Base-by-base conservation (phyloP, 805 yeast genomes). In the Metschnikowia cerradonensis region DNA sequence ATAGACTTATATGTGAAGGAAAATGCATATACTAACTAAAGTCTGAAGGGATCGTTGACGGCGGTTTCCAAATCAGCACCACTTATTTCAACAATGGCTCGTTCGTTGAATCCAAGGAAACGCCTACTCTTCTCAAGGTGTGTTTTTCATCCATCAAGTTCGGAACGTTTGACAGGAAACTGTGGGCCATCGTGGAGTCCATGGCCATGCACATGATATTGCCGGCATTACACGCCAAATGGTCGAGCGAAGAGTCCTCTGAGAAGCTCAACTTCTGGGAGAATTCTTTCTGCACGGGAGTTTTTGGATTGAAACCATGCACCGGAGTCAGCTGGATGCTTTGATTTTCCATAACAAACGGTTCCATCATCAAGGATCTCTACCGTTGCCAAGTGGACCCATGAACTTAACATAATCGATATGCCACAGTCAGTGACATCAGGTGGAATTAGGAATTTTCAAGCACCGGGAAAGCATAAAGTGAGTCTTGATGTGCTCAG, bases 141-240 rank as follows among this genome's bases (percentile, higher is more conserved):
- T 1, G 72, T 67, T 34, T 17, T 17, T 71, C 75, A 46, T 68
- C 71, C 5, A 60, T 62, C 46, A 64, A 59, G 45, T 61, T 60
- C 19, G 67, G 63, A 54, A 69, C 69, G 17, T 67, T 68, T 22
- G 69, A 66, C 30, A 74, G 69, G 7, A 73, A 68, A 1, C 77
- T 71, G 1, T 76, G 75, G 46, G 73, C 61, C 74, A 73, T 69
- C 2, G 78, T 74, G 26, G 78, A 69, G 52, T 74, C 78, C 44
- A 74, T 73, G 4, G 78, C 78, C 78, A 74, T 73, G 20, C 75
- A 61, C 67, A 74, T 63, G 49, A 74, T 74, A 49, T 71, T 72
- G 45, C 72, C 73, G 2, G 78, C 78, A 53, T 74, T 77, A 48
- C 77, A 74, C 5, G 78, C 78, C 52, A 74, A 65, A 19, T 67